A percentile compares a stretch with the other conserved stretches of the same genome.
Evolutionary conservation across 2,329 filamentous ascomycete genomes (phyloP).

Genomic region (Penicillium sp.): DNA sequence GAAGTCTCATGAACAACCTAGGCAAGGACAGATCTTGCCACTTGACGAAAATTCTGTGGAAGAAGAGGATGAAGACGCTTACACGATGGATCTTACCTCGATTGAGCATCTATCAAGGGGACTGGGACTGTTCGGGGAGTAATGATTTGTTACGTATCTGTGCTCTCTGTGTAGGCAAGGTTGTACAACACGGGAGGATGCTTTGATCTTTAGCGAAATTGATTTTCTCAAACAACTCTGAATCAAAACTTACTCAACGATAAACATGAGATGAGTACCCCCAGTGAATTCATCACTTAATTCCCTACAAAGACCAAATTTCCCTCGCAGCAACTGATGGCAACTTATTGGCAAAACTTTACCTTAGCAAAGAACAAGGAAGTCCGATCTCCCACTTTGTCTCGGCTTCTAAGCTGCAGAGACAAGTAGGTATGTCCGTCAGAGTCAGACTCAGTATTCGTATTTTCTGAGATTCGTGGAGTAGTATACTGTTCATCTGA

Average conservation of each 20-base stretch:
- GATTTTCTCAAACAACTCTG: no score
- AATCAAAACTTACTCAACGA: no score
- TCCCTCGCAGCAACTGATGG: not conserved
- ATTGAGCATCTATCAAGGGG: slow-evolving; percentile 4
- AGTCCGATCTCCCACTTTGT: not conserved
- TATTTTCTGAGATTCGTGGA: not conserved
- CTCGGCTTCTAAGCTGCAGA: not conserved
- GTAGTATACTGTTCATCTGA: not conserved
- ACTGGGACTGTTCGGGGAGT: slow-evolving; percentile 4
- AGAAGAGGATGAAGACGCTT: not conserved
- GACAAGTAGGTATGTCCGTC: not conserved
- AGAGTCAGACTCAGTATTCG: not conserved
- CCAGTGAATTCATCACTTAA: no score
- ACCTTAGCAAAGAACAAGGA: no score
- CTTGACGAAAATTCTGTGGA: not conserved
- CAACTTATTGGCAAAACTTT: not conserved
- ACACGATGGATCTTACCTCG: not conserved
- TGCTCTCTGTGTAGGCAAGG: not conserved
- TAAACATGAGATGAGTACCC: no score
- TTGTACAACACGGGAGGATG: not conserved
- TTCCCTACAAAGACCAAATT: no score
- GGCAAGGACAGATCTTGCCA: not conserved
- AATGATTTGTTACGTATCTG: not conserved
- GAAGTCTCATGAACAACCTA: not conserved
- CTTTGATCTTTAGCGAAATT: not conserved